Evolutionary conservation across 768 basidiomycete species (phyloP).

Genomic region (Mycena metata): DNA sequence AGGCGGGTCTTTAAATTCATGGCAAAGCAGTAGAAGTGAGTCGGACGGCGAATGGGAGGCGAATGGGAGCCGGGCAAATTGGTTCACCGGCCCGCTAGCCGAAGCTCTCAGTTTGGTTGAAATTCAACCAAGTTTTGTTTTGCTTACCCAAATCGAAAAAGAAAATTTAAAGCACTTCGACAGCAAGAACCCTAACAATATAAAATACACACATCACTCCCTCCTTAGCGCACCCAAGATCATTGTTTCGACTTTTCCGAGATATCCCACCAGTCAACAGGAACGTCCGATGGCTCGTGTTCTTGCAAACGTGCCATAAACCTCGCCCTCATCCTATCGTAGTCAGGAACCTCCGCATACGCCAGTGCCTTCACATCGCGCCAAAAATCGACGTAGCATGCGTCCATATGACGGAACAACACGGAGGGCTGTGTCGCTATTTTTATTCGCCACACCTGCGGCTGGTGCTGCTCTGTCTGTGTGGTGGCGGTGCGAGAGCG

Average conservation of each 20-base stretch:
- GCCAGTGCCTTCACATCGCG: constrained; percentile 48
- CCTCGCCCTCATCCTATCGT: constrained; percentile 40
- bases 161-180: neutral
- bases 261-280: constrained; percentile 29
- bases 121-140: too few species aligned
- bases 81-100: too few species aligned
- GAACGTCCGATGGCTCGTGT: neutral
- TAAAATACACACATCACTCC: neutral
- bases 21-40: too few species aligned
- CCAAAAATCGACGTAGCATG: constrained; percentile 47
- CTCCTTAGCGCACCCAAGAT: neutral
- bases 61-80: too few species aligned
- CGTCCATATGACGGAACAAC: constrained; percentile 47
- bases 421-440: constrained; percentile 44
- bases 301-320: constrained; percentile 43
- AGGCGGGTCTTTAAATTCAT: too few species aligned
- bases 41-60: too few species aligned
- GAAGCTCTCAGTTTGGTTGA: too few species aligned
- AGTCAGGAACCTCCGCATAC: constrained; percentile 48
- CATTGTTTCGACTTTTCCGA: constrained; percentile 9
- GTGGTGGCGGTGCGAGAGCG: neutral
- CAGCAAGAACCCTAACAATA: neutral
- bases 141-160: too few species aligned
- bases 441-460: constrained; percentile 47
- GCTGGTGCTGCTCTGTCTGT: constrained; percentile 14